Percentiles rank a stretch among this genome's conserved stretches.
phyloP scores from a whole-genome alignment of 2,329 filamentous ascomycete species.

The Aspergillus transmontanensis region DNA sequence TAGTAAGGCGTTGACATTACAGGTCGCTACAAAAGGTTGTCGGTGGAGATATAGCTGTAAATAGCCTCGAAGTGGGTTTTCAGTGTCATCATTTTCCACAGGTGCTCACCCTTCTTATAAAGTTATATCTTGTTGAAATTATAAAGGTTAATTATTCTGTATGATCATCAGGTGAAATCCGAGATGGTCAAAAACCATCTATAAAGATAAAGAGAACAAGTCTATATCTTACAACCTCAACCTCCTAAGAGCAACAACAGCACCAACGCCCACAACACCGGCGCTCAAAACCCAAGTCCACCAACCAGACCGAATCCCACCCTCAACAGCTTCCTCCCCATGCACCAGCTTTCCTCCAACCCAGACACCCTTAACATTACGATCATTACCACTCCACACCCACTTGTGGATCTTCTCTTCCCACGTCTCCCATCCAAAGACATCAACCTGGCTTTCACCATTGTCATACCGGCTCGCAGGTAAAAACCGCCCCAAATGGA shows the following conservation, averaged over 20 bases:
- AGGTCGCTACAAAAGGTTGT: too few relatives aligned
- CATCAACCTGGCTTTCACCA: constrained; percentile 70
- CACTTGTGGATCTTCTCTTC: constrained; percentile 87
- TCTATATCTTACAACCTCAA: constrained; percentile 4
- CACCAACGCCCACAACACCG: constrained; percentile 4
- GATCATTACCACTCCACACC: constrained; percentile 90
- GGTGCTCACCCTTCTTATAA: too few relatives aligned
- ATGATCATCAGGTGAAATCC: neutral
- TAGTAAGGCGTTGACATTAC: too few relatives aligned
- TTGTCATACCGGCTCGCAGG: constrained; percentile 36
- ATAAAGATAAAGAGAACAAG: too few relatives aligned
- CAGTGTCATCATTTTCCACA: too few relatives aligned
- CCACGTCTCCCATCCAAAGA: constrained; percentile 93
- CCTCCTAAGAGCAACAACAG: constrained; percentile 7
- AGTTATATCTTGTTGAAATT: too few relatives aligned
- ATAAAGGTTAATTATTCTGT: neutral
- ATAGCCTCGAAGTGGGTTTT: too few relatives aligned
- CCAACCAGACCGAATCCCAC: neutral
- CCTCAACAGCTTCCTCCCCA: constrained; percentile 1
- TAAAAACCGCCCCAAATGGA: constrained; percentile 58
- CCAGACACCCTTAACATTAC: constrained; percentile 89
- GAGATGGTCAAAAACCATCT: neutral
- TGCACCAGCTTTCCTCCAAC: constrained; percentile 83
- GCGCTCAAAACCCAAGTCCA: constrained; percentile 9
- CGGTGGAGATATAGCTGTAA: too few relatives aligned